phyloP scores from a whole-genome alignment of 1,139 yeast species.

The Kazachstania sp. region DNA sequence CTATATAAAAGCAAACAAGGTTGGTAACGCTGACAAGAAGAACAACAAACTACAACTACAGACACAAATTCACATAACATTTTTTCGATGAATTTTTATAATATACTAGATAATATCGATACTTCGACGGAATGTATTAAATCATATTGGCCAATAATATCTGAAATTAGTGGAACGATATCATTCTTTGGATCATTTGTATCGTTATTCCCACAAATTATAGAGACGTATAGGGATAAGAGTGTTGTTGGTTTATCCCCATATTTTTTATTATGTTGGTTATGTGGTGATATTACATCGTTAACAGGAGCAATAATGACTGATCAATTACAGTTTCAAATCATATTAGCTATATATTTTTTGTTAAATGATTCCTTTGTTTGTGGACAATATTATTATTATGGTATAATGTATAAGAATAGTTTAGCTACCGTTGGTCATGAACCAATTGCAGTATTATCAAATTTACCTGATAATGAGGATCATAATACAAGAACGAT shows the following conservation, averaged over 20 bases:
- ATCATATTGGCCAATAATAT: slow-evolving; percentile 24
- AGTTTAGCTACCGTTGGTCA: slow-evolving; percentile 32
- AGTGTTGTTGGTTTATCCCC: slow-evolving; percentile 84
- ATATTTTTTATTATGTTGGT: slow-evolving; percentile 70
- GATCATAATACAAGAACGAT: slow-evolving; percentile 8
- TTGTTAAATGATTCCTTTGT: slow-evolving; percentile 62
- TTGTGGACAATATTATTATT: slow-evolving; percentile 71
- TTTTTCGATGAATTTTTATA: not conserved
- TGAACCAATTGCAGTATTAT: slow-evolving; percentile 25
- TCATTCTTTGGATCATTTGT: slow-evolving; percentile 66
- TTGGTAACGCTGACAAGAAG: no score
- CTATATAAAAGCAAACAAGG: no score
- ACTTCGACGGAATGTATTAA: slow-evolving; percentile 9
- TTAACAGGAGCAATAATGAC: slow-evolving; percentile 74
- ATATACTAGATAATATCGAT: not conserved
- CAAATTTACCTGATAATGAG: slow-evolving; percentile 1
- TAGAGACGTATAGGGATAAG: slow-evolving; percentile 62
- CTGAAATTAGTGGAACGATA: slow-evolving; percentile 38
- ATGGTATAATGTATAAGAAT: slow-evolving; percentile 37
- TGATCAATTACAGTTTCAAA: slow-evolving; percentile 67
- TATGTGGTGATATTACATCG: slow-evolving; percentile 75
- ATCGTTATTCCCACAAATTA: slow-evolving; percentile 83
- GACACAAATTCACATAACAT: no score
- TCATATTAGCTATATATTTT: slow-evolving; percentile 66
- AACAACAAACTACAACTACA: no score